Base-by-base conservation (phyloP, 441 rosid species). In the Gossypium davidsonii region DNA sequence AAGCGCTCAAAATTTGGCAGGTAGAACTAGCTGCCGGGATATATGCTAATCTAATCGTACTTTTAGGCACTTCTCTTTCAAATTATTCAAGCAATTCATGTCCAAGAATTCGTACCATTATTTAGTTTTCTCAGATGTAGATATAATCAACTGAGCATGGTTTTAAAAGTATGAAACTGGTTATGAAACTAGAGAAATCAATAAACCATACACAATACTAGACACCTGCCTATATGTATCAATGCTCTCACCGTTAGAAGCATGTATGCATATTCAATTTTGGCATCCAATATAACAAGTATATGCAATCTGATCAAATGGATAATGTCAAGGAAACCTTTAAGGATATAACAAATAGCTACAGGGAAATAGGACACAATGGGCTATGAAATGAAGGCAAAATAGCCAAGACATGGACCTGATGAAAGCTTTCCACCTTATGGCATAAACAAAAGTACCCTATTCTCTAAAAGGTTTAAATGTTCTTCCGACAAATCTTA, bases 31-130 rank as follows among this genome's bases (percentile, higher is more conserved):
- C 8, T 25, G 70, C 55, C 37, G 8, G 57, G 71, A 48, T 58
- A 25, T 67, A 25, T 67, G 71, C 71, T 49, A n/a, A 67, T 48
- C 53, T 67, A 67, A 53, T 67, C 71, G 15, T 25, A 65, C 70
- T 44, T 64, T 64, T 44, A 3, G 67, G 44, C 46, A 60, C 66
- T 63, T 64, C n/a, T 34, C 55, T 65, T 21, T 12, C 52, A 65
- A 4, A 65, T 65, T 44, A 21, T 65, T 39, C 1, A 18, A 44
- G 10, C 53, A 65, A 44, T 65, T 65, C 70, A 21, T 44, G 34
- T 65, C 20, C 70, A 44, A 46, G 12, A 67, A 49, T 48, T 49
- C n/a, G 11, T 14, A 14, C 23, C 23, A 67, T 49, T 48, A 49
- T 49, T n/a, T 15, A 58, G 18, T 58, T 26, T 58, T 58, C 17